Evolutionary conservation across 2,329 filamentous ascomycete species (phyloP).

Genomic region (Claviceps sorghi): DNA sequence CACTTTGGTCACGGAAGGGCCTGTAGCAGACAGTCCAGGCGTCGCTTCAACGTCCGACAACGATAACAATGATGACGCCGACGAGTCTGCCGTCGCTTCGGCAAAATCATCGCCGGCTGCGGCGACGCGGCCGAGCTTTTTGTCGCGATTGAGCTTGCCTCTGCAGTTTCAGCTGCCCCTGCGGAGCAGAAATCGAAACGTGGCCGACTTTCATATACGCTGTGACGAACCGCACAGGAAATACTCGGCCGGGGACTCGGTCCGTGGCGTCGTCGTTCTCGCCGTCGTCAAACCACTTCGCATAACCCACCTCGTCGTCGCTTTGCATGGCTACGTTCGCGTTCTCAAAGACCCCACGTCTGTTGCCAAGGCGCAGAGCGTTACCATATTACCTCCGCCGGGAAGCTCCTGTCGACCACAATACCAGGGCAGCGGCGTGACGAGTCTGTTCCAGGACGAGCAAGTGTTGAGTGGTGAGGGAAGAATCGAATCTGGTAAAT

Average conservation of each 20-base stretch:
- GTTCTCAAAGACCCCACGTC: conserved; percentile 58
- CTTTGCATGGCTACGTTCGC: conserved; percentile 64
- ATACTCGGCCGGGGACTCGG: conserved; percentile 60
- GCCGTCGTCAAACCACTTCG: conserved; percentile 59
- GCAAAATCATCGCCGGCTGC: conserved; percentile 8
- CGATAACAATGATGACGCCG: conserved; percentile 11
- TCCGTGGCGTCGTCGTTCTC: conserved; percentile 58
- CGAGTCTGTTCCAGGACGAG: conserved; percentile 73
- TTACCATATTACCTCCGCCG: conserved; percentile 26
- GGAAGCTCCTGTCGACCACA: conserved; percentile 27
- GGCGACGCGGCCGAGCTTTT: conserved; percentile 23
- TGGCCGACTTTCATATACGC: conserved; percentile 65
- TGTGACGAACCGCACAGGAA: conserved; percentile 64
- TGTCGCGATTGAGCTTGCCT: conserved; percentile 38
- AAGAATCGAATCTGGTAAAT: conserved; percentile 56
- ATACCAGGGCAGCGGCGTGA: conserved; percentile 63
- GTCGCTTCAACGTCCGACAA: neutral
- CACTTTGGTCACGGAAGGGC: neutral
- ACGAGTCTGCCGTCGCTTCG: conserved; percentile 12
- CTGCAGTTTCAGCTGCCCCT: conserved; percentile 29
- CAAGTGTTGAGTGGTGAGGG: conserved; percentile 67
- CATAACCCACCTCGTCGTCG: conserved; percentile 67
- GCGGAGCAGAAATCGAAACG: conserved; percentile 43
- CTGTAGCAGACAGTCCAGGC: neutral
- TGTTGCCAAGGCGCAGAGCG: conserved; percentile 34